These are phyloP conservation scores for Vitellaria paradoxa DNA, from an alignment of 179 eudicot genomes.

Conservation along the genomic window DNA sequence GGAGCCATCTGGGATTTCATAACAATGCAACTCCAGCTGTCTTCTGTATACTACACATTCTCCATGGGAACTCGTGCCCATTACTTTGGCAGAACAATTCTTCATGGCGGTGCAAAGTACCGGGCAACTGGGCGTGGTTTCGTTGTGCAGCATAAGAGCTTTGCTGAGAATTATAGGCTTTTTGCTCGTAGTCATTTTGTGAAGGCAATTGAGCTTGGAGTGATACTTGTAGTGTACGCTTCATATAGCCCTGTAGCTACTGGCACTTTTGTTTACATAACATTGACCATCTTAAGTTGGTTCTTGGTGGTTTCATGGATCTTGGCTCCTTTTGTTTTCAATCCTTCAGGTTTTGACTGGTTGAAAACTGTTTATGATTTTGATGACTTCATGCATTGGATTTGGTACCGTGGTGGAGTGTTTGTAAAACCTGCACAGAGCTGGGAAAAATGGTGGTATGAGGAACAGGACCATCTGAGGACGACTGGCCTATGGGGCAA, in stretches of 20 bases:
- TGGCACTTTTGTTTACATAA: constrained; percentile 71
- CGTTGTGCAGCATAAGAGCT: constrained; percentile 87
- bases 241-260: constrained; percentile 68
- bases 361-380: constrained; percentile 87
- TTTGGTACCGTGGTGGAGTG: constrained; percentile 77
- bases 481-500: constrained; percentile 89
- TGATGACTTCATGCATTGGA: constrained; percentile 85
- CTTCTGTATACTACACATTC: constrained; percentile 80
- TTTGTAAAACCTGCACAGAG: constrained; percentile 78
- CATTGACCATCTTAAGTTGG: constrained; percentile 85
- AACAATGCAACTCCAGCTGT: constrained; percentile 86
- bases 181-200: constrained; percentile 86
- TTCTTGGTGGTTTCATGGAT: constrained; percentile 80
- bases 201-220: constrained; percentile 90
- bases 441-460: constrained; percentile 94
- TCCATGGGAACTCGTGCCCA: constrained; percentile 93
- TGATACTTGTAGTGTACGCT: constrained; percentile 77
- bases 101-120: constrained; percentile 95
- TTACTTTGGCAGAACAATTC: constrained; percentile 85
- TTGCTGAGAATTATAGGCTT: constrained; percentile 79
- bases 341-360: constrained; percentile 93
- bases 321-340: constrained; percentile 82
- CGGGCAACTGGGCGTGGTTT: constrained; percentile 95
- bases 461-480: constrained; percentile 90
- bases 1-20: constrained; percentile 82